Evolutionary conservation across 1,284 basidiomycete genomes (phyloP).

Genomic region (Cronartium quercuum): DNA sequence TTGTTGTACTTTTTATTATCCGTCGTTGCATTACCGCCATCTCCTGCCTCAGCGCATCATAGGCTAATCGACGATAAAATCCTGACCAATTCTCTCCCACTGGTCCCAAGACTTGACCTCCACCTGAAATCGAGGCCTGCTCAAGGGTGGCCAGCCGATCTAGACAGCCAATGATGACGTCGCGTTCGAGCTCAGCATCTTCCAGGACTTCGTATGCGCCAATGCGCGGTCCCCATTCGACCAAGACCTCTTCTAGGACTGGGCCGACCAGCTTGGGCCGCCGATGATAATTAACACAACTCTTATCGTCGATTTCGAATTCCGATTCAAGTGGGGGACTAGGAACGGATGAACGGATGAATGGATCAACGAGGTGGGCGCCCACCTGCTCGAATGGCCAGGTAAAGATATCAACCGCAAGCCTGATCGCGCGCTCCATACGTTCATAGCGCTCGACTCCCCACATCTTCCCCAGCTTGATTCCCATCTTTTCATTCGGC

Average conservation of each 20-base stretch:
- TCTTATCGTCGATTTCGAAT: neutral
- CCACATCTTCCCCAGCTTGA: slow-evolving; percentile 10
- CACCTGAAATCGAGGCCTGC: neutral
- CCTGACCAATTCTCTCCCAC: neutral
- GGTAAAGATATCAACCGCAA: slow-evolving; percentile 16
- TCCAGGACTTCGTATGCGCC: neutral
- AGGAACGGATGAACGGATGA: neutral
- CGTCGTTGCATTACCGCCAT: neutral
- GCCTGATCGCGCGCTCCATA: slow-evolving; percentile 6
- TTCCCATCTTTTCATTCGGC: neutral
- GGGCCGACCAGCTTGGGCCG: neutral
- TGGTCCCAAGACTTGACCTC: neutral
- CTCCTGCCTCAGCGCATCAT: neutral
- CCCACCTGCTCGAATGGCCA: slow-evolving; percentile 7
- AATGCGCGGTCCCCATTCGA: slow-evolving; percentile 5
- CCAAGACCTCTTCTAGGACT: slow-evolving; percentile 9
- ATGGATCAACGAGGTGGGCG: neutral
- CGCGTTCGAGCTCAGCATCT: slow-evolving; percentile 19
- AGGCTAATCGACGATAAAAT: neutral
- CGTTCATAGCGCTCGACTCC: neutral
- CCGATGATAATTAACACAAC: neutral
- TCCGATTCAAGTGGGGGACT: neutral
- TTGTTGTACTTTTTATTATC: neutral
- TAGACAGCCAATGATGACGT: slow-evolving; percentile 16
- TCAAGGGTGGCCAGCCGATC: neutral